Conservation (phyloP, 352 stramenopile species). For the Globisporangium sylvaticum region DNA sequence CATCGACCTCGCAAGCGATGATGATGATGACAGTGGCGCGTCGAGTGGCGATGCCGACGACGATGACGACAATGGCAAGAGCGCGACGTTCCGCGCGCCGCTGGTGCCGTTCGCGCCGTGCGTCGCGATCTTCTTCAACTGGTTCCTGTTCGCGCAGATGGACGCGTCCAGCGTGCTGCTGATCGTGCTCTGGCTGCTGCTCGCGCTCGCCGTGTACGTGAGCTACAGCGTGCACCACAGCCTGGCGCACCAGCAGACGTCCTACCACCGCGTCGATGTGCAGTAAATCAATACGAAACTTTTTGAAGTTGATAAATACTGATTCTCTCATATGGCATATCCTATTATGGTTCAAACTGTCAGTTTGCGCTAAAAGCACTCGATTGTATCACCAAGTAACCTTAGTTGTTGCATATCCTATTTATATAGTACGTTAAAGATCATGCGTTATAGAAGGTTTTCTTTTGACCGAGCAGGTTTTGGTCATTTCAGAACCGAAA, state of each 20-base stretch:
- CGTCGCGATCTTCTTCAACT: conserved; percentile 86
- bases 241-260: conserved; percentile 61
- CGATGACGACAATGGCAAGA: background rate
- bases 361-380: background rate
- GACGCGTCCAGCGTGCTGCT: conserved; percentile 55
- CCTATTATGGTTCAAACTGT: background rate
- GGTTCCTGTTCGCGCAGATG: conserved; percentile 85
- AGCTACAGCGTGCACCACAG: conserved; percentile 70
- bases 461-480: no score
- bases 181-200: conserved; percentile 60
- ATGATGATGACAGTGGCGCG: background rate
- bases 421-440: background rate
- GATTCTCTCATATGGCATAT: background rate
- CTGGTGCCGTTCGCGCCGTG: conserved; percentile 76
- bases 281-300: conserved; percentile 8
- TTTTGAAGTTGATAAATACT: background rate
- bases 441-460: background rate
- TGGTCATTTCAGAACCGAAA: background rate
- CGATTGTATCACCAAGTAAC: background rate
- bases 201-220: conserved; percentile 67
- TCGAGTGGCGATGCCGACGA: background rate
- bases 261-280: conserved; percentile 47
- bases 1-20: background rate
- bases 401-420: background rate
- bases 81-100: conserved; percentile 51